Percentiles rank a stretch among this genome's conserved stretches.
phyloP scores from a whole-genome alignment of 306 rosid species.

The Clitoria ternatea region DNA sequence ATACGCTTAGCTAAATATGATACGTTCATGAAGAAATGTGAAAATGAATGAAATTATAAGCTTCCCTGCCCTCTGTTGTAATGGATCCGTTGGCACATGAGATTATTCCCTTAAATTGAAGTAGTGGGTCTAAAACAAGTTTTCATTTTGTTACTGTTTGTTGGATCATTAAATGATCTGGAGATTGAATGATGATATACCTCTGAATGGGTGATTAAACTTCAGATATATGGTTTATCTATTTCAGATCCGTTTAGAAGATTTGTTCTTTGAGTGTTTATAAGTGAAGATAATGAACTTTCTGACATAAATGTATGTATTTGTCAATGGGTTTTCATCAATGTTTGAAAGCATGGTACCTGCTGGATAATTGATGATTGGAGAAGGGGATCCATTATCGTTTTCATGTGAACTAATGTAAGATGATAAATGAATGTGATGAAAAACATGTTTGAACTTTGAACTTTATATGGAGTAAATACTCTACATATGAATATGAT shows the following conservation, averaged over 20 bases:
- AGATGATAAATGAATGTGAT: neutral
- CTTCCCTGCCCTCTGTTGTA: neutral
- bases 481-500: too few species aligned
- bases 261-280: neutral
- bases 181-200: neutral
- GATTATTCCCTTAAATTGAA: neutral
- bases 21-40: neutral
- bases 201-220: neutral
- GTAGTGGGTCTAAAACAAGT: conserved; percentile 3
- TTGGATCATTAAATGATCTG: conserved; percentile 15
- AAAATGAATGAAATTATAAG: neutral
- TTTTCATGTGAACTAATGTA: neutral
- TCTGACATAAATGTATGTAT: neutral
- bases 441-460: neutral
- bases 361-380: neutral
- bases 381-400: conserved; percentile 3
- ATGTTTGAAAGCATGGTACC: neutral
- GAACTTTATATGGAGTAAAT: neutral
- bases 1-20: neutral
- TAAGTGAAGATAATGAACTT: neutral
- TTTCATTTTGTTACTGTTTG: neutral
- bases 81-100: neutral
- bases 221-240: neutral
- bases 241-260: conserved; percentile 11
- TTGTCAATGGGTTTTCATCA: conserved; percentile 5